Percentiles rank a stretch among this genome's conserved stretches.
These are phyloP conservation scores for Pestalotiopsis sp. DNA, from an alignment of 2,329 filamentous ascomycete genomes.

Conservation along the genomic window DNA sequence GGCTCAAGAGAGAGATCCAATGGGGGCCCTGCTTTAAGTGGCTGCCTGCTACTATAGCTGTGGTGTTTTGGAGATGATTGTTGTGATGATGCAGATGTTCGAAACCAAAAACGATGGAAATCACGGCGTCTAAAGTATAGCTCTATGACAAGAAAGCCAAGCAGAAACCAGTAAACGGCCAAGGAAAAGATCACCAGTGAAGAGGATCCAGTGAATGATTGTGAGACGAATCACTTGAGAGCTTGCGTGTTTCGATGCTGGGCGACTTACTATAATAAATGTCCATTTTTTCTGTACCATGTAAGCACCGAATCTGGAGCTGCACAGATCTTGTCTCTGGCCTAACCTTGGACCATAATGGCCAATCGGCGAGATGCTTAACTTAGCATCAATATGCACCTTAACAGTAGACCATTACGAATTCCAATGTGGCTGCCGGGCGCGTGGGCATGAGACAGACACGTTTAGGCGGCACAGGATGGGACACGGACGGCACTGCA, in stretches of 20 bases:
- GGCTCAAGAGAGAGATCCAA: neutral
- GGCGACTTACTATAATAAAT: slow-evolving; percentile 9
- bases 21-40: neutral
- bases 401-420: neutral
- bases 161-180: neutral
- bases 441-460: neutral
- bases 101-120: neutral
- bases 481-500: neutral
- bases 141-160: neutral
- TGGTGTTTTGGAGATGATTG: neutral
- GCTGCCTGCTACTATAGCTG: neutral
- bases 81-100: neutral
- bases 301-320: slow-evolving; percentile 4
- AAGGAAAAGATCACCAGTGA: neutral
- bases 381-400: neutral
- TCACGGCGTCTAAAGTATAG: neutral
- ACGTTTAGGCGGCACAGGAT: neutral
- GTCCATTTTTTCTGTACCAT: neutral
- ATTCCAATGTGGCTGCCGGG: neutral
- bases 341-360: neutral
- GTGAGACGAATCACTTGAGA: neutral
- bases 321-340: neutral
- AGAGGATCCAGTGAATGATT: neutral
- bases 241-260: neutral
- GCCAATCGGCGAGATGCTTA: neutral